A percentile compares a stretch with the other conserved stretches of the same genome.
phyloP scores from a whole-genome alignment of 306 rosid genomes.

The Arachis stenosperma region DNA sequence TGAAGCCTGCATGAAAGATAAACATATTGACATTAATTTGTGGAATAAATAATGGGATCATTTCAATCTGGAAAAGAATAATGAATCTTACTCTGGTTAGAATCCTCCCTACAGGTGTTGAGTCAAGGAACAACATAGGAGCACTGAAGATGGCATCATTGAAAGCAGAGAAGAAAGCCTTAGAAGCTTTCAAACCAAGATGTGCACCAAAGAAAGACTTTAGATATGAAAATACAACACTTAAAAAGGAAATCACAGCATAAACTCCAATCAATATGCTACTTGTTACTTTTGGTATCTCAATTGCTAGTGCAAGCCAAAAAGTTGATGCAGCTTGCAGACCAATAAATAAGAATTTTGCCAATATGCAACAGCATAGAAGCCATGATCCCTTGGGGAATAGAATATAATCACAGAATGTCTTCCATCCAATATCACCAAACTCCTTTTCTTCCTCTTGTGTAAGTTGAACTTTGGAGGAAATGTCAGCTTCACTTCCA shows the following conservation, averaged over 20 bases:
- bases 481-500: slow-evolving; percentile 32
- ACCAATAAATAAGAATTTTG: slow-evolving; percentile 41
- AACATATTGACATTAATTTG: neutral
- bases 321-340: slow-evolving; percentile 56
- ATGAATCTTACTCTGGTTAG: slow-evolving; percentile 55
- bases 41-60: neutral
- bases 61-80: neutral
- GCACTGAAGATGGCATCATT: slow-evolving; percentile 59
- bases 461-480: slow-evolving; percentile 44
- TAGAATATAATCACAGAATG: slow-evolving; percentile 57
- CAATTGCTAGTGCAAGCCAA: slow-evolving; percentile 67
- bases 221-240: slow-evolving; percentile 44
- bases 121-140: slow-evolving; percentile 71
- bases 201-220: slow-evolving; percentile 39
- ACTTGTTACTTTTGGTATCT: slow-evolving; percentile 47
- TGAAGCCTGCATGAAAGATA: slow-evolving; percentile 54
- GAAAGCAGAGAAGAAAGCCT: slow-evolving; percentile 55
- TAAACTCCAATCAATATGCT: slow-evolving; percentile 53
- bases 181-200: slow-evolving; percentile 59
- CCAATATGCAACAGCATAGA: slow-evolving; percentile 27
- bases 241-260: slow-evolving; percentile 45
- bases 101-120: slow-evolving; percentile 65
- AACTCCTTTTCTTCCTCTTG: slow-evolving; percentile 62
- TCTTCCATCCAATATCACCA: slow-evolving; percentile 68
- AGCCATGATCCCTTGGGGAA: slow-evolving; percentile 47